Percentiles rank a stretch among this genome's conserved stretches.
Conservation (phyloP, 192 early-diverging fungal species). For the Gamsiella multidivaricata region DNA sequence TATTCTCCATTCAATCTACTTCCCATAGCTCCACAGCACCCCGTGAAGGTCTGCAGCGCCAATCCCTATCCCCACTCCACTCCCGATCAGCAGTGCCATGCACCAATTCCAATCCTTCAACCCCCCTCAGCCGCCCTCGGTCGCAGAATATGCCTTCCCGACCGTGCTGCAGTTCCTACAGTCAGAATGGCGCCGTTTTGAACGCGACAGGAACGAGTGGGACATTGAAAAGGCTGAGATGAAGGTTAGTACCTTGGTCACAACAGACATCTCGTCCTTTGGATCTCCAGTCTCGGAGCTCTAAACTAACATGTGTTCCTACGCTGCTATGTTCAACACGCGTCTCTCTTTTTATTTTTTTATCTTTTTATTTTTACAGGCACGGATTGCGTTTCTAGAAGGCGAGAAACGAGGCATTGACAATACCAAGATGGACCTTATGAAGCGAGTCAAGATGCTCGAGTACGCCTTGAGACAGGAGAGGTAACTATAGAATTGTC, state of each 20-base stretch:
- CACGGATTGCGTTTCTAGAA: constrained; percentile 78
- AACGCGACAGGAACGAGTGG: constrained; percentile 89
- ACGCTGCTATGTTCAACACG: background rate
- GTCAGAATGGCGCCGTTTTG: constrained; percentile 83
- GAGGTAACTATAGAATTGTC: constrained; percentile 62
- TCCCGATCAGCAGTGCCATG: constrained; percentile 1
- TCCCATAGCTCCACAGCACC: too few relatives aligned
- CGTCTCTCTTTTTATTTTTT: background rate
- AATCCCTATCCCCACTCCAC: background rate
- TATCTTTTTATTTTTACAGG: constrained; percentile 57
- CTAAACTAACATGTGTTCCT: too few relatives aligned
- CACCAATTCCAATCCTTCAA: constrained; percentile 34
- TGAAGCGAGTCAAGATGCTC: constrained; percentile 86
- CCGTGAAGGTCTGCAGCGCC: background rate
- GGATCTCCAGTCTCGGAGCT: too few relatives aligned
- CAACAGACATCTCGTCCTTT: too few relatives aligned
- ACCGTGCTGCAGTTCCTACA: constrained; percentile 87
- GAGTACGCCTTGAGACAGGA: constrained; percentile 83
- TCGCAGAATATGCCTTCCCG: constrained; percentile 69
- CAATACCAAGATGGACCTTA: constrained; percentile 76
- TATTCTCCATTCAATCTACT: constrained; percentile 2
- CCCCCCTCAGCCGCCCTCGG: constrained; percentile 30
- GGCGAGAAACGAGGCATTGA: constrained; percentile 83
- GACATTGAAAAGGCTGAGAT: constrained; percentile 82
- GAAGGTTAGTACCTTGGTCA: constrained; percentile 77